phyloP scores from a whole-genome alignment of 2,329 filamentous ascomycete genomes.

The Ophidiomyces ophidiicola region DNA sequence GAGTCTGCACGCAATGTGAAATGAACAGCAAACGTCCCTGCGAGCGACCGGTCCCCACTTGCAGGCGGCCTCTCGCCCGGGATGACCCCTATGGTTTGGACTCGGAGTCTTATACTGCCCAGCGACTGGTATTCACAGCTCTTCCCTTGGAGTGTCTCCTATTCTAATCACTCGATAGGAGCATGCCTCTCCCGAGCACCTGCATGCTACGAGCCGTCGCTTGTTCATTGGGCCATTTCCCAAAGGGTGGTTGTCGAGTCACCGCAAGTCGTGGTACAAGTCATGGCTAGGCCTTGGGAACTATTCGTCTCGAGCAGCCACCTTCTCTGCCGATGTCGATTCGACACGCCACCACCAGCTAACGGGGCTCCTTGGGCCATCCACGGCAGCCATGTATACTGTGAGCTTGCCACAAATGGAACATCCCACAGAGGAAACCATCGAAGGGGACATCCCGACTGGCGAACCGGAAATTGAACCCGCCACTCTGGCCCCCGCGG shows the following conservation, averaged over 20 bases:
- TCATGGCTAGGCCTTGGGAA: slow-evolving; percentile 32
- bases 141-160: slow-evolving; percentile 6
- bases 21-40: slow-evolving; percentile 11
- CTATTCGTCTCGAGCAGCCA: slow-evolving; percentile 37
- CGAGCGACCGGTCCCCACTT: slow-evolving; percentile 12
- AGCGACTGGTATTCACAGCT: slow-evolving; percentile 36
- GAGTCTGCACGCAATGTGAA: slow-evolving; percentile 14
- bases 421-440: slow-evolving; percentile 20
- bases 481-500: slow-evolving; percentile 11
- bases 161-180: slow-evolving; percentile 29
- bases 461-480: neutral
- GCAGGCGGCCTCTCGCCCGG: slow-evolving; percentile 8
- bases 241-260: slow-evolving; percentile 51
- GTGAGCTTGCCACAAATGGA: slow-evolving; percentile 26
- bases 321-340: slow-evolving; percentile 41
- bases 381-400: slow-evolving; percentile 19
- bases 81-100: slow-evolving; percentile 30
- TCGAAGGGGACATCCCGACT: slow-evolving; percentile 11
- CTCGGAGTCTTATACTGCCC: slow-evolving; percentile 42
- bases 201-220: slow-evolving; percentile 49
- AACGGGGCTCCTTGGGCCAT: slow-evolving; percentile 22
- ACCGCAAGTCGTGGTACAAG: slow-evolving; percentile 52
- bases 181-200: slow-evolving; percentile 49
- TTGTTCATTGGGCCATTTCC: slow-evolving; percentile 56
- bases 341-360: slow-evolving; percentile 26